A percentile compares a stretch with the other conserved stretches of the same genome.
Evolutionary conservation across 2,329 filamentous ascomycete genomes (phyloP).

Genomic region (Neonectria hederae): DNA sequence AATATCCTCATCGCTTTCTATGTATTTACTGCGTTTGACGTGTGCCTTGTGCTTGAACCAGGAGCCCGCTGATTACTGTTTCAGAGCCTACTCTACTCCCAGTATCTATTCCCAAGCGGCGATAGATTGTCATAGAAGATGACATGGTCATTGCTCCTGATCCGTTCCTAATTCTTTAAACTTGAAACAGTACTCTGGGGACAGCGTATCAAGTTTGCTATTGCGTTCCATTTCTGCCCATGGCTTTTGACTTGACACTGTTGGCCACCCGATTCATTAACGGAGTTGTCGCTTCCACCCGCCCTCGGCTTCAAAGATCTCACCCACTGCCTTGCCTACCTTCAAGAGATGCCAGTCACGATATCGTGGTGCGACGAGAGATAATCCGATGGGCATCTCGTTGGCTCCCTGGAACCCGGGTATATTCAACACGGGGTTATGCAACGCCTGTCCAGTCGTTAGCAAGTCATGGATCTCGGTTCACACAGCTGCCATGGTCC

Average conservation of each 20-base stretch:
- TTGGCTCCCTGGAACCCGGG: conserved; percentile 66
- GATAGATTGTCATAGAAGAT: neutral
- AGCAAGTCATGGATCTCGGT: neutral
- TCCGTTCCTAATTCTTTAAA: too few species aligned
- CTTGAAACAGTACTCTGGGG: too few species aligned
- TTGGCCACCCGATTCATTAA: neutral
- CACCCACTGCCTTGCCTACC: conserved; percentile 51
- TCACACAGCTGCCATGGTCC: neutral
- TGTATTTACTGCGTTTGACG: conserved; percentile 5
- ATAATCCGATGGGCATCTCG: conserved; percentile 68
- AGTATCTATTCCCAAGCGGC: neutral
- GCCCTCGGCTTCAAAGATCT: conserved; percentile 46
- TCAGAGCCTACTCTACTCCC: neutral
- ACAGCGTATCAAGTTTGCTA: neutral
- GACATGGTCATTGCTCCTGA: neutral
- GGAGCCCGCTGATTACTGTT: neutral
- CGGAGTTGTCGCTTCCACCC: conserved; percentile 40
- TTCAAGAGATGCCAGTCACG: conserved; percentile 56
- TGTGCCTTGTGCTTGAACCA: neutral
- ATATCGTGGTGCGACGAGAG: conserved; percentile 60
- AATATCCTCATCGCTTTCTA: neutral
- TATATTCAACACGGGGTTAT: conserved; percentile 71
- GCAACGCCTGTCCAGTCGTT: conserved; percentile 53
- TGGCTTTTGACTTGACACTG: neutral
- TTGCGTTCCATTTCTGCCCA: neutral